These are phyloP conservation scores for Chlamydomonas sp. DNA, from an alignment of 139 green algal genomes.

Conservation along the genomic window DNA sequence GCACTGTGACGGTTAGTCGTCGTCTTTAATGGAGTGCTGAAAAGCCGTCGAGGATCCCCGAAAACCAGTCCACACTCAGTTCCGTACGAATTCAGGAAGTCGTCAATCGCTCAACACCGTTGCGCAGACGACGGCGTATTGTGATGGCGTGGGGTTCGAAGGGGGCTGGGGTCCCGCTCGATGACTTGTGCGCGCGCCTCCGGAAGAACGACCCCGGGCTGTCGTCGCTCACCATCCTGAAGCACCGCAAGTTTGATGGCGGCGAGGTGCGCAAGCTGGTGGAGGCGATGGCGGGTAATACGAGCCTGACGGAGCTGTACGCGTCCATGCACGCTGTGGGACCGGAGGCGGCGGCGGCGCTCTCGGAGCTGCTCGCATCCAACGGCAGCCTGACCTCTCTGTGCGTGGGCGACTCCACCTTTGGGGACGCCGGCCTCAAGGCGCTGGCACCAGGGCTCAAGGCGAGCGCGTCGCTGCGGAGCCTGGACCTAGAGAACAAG, in stretches of 20 bases:
- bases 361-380: conserved; percentile 17
- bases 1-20: too few species aligned
- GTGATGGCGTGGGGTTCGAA: conserved; percentile 36
- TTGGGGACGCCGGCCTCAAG: conserved; percentile 24
- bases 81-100: too few species aligned
- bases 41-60: too few species aligned
- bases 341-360: conserved; percentile 5
- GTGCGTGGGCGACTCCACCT: conserved; percentile 31
- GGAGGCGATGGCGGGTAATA: conserved; percentile 23
- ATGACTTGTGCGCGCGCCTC: conserved; percentile 24
- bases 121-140: too few species aligned
- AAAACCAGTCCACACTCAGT: too few species aligned
- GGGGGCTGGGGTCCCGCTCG: conserved; percentile 4
- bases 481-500: conserved; percentile 21
- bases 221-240: conserved; percentile 25
- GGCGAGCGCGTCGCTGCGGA: background rate
- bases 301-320: conserved; percentile 29
- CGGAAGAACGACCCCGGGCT: conserved; percentile 26
- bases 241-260: conserved; percentile 22
- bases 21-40: too few species aligned
- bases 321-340: conserved; percentile 25
- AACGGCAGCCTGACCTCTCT: conserved; percentile 22
- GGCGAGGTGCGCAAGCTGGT: conserved; percentile 13
- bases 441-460: conserved; percentile 14
- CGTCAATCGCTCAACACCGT: too few species aligned